Conservation (phyloP, 2,329 filamentous ascomycete genomes). For the Paecilomyces dactylethromorphus region DNA sequence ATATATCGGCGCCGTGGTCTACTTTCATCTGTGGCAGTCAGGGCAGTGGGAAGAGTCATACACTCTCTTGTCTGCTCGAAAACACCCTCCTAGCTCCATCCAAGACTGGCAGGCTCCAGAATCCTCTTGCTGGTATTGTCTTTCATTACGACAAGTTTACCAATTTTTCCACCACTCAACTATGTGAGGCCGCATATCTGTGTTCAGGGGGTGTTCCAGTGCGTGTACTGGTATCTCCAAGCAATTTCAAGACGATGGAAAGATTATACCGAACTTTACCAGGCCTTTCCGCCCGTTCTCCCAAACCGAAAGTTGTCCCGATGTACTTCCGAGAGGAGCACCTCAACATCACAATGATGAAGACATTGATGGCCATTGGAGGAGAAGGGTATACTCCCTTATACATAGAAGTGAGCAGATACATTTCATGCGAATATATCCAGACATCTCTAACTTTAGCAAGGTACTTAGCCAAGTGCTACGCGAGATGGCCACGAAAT, state of each 20-base stretch:
- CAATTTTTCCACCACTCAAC: conserved; percentile 22
- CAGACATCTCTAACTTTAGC: conserved; percentile 5
- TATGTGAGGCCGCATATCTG: conserved; percentile 53
- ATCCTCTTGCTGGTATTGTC: conserved; percentile 47
- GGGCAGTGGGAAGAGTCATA: conserved; percentile 57
- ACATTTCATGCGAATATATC: not conserved
- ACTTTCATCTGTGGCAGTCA: conserved; percentile 59
- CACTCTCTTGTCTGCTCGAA: conserved; percentile 52
- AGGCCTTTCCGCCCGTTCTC: conserved; percentile 15
- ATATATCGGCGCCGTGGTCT: conserved; percentile 51
- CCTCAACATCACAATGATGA: conserved; percentile 48
- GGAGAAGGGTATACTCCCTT: conserved; percentile 39
- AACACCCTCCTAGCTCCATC: conserved; percentile 24
- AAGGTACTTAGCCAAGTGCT: conserved; percentile 44
- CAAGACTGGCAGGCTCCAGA: conserved; percentile 36
- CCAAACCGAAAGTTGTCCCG: conserved; percentile 37
- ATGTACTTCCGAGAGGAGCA: conserved; percentile 43
- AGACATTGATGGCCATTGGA: conserved; percentile 49
- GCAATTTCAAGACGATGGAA: conserved; percentile 38
- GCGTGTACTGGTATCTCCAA: conserved; percentile 46
- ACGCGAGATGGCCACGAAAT: conserved; percentile 42
- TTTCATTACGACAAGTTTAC: conserved; percentile 52
- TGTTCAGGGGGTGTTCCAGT: conserved; percentile 43
- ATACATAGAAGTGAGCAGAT: conserved; percentile 40
- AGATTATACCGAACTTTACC: conserved; percentile 36